Percentiles rank a stretch among this genome's conserved stretches.
Evolutionary conservation across 2,329 filamentous ascomycete species (phyloP).

Genomic region (Aspergillus sp.): DNA sequence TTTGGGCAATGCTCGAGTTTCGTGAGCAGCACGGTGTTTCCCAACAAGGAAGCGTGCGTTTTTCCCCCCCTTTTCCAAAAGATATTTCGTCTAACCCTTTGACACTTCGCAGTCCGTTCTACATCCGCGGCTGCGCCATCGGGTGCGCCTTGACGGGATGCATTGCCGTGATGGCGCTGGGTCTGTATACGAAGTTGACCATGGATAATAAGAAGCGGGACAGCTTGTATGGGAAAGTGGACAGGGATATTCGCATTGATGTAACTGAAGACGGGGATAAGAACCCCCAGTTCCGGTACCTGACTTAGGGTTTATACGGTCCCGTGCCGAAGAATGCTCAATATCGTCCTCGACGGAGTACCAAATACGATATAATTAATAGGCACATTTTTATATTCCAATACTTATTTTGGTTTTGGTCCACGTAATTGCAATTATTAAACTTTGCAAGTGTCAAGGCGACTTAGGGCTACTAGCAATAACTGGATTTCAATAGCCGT

Average conservation of each 20-base stretch:
- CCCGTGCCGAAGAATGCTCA: too few species aligned
- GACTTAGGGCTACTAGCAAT: too few species aligned
- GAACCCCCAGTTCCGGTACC: conserved; percentile 14
- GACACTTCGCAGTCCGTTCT: conserved; percentile 12
- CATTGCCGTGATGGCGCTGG: conserved; percentile 13
- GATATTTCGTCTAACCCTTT: too few species aligned
- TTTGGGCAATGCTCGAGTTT: conserved; percentile 18
- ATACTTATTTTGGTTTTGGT: too few species aligned
- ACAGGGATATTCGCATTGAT: conserved; percentile 11
- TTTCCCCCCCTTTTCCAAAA: background rate
- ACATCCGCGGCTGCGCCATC: conserved; percentile 13
- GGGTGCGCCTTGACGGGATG: conserved; percentile 15
- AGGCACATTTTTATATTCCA: background rate
- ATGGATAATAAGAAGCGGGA: conserved; percentile 14
- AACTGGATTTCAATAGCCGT: too few species aligned
- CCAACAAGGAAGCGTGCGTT: conserved; percentile 9
- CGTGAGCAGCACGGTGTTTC: conserved; percentile 16
- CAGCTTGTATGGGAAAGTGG: conserved; percentile 12
- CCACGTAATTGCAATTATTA: too few species aligned
- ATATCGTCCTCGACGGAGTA: too few species aligned
- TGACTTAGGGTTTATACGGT: conserved; percentile 7
- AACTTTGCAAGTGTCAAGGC: too few species aligned
- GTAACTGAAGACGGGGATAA: conserved; percentile 16
- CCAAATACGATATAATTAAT: background rate
- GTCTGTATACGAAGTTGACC: conserved; percentile 8